Conservation (phyloP, 495 filamentous ascomycete genomes). For the Amorphotheca resinae region DNA sequence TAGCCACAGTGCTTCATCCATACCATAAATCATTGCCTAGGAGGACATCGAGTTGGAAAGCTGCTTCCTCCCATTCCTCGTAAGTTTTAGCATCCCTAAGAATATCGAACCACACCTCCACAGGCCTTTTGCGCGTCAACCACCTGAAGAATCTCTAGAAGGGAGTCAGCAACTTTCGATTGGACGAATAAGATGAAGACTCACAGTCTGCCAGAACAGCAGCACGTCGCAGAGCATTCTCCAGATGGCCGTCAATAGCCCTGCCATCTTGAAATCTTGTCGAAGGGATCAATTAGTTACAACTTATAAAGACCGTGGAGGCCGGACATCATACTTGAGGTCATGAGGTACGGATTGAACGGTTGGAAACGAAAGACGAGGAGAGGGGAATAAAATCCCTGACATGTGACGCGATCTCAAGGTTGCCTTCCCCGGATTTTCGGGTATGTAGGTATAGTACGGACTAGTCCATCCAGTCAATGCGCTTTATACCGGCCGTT, state of each 20-base stretch:
- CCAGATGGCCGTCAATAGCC: constrained; percentile 34
- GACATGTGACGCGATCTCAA: not conserved
- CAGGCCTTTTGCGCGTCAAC: constrained; percentile 39
- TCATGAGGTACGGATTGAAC: not conserved
- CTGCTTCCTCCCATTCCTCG: constrained; percentile 75
- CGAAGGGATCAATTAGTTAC: not conserved
- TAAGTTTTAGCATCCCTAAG: constrained; percentile 54
- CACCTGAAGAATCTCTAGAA: constrained; percentile 41
- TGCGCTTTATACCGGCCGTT: too few species aligned
- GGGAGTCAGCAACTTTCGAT: not conserved
- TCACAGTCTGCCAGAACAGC: constrained; percentile 51
- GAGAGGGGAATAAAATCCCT: not conserved
- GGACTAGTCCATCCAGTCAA: too few species aligned
- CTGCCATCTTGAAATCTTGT: constrained; percentile 16
- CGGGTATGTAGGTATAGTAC: too few species aligned
- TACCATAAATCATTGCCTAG: constrained; percentile 74
- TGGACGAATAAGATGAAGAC: constrained; percentile 11
- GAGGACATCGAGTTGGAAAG: constrained; percentile 65
- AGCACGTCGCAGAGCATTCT: constrained; percentile 48
- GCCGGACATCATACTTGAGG: too few species aligned
- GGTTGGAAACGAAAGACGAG: not conserved
- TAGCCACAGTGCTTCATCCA: too few species aligned
- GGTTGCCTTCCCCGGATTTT: not conserved
- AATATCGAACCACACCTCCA: constrained; percentile 40
- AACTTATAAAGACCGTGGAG: too few species aligned